These are phyloP conservation scores for Fusarium musae DNA, from an alignment of 2,329 filamentous ascomycete species.

Conservation along the genomic window DNA sequence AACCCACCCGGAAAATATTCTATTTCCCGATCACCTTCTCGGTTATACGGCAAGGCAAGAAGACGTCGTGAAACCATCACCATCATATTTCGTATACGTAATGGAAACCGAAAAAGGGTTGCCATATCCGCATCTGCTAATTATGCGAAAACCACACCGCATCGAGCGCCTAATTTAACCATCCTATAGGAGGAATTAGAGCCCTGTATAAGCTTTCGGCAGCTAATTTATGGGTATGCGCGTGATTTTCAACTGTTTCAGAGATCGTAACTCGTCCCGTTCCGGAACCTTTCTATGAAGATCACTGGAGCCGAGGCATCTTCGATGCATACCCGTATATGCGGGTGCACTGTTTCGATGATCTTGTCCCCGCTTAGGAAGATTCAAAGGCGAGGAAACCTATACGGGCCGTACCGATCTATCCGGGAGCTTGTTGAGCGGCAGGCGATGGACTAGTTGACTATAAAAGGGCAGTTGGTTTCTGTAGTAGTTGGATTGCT, in stretches of 20 bases:
- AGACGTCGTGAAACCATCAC: background rate
- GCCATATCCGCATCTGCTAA: background rate
- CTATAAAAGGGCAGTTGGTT: background rate
- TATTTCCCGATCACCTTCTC: background rate
- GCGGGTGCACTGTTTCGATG: background rate
- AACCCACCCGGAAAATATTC: background rate
- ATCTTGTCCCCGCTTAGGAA: background rate
- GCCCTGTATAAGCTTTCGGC: background rate
- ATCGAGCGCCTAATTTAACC: background rate
- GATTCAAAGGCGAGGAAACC: background rate
- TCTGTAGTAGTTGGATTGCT: background rate
- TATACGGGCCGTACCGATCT: background rate
- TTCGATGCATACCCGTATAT: background rate
- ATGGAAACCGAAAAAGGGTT: background rate
- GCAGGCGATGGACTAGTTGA: background rate
- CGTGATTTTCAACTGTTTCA: background rate
- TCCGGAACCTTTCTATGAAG: background rate
- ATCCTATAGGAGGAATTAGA: background rate
- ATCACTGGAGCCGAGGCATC: background rate
- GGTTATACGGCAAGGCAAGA: background rate
- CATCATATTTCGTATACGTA: background rate
- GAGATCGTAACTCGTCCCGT: background rate
- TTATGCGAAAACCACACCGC: background rate
- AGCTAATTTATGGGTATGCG: background rate
- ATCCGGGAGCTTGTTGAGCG: background rate